Evolutionary conservation across 768 basidiomycete species (phyloP).

Genomic region (Lactarius akahatsu): DNA sequence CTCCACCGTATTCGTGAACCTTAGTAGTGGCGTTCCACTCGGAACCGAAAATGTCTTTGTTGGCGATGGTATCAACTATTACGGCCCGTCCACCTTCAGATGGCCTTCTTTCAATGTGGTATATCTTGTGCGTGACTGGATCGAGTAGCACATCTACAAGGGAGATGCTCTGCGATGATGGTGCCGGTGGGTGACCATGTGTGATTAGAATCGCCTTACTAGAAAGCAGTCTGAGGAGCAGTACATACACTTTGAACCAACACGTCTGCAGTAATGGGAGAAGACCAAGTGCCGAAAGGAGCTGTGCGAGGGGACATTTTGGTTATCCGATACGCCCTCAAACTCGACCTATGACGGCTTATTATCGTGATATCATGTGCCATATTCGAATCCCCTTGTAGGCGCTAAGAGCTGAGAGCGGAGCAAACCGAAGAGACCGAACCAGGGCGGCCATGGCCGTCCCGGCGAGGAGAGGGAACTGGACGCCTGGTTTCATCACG

Average conservation of each 20-base stretch:
- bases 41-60: constrained; percentile 52
- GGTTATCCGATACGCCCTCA: not conserved
- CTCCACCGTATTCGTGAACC: constrained; percentile 76
- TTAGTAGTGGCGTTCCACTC: constrained; percentile 56
- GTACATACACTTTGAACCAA: constrained; percentile 15
- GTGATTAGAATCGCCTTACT: not conserved
- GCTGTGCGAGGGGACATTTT: constrained; percentile 14
- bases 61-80: constrained; percentile 50
- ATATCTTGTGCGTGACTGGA: constrained; percentile 44
- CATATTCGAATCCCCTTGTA: no score
- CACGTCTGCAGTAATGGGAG: constrained; percentile 27
- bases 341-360: not conserved
- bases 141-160: constrained; percentile 55
- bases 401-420: no score
- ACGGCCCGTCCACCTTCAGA: constrained; percentile 55
- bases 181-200: not conserved
- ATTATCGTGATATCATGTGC: not conserved
- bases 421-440: no score
- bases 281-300: constrained; percentile 25
- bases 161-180: constrained; percentile 32
- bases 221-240: not conserved
- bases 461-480: no score
- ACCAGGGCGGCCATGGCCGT: no score
- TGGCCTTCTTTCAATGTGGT: constrained; percentile 61
- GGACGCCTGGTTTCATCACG: no score